Percentiles rank a stretch among this genome's conserved stretches.
These are phyloP conservation scores for Xerocomus brunneocitrinus DNA, from an alignment of 768 basidiomycete genomes.

Conservation along the genomic window DNA sequence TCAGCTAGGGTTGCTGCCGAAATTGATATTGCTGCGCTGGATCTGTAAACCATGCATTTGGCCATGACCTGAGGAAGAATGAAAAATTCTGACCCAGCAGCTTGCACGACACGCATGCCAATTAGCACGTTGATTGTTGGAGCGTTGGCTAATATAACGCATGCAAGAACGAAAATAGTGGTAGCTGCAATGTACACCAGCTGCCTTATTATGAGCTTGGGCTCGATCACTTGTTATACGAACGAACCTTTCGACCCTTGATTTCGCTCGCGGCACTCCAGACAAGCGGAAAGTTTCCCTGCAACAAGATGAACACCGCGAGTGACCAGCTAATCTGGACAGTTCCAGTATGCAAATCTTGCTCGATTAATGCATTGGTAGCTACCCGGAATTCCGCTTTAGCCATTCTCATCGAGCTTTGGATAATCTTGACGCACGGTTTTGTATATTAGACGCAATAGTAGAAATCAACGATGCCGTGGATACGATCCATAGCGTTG, in stretches of 20 bases:
- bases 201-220: constrained; percentile 26
- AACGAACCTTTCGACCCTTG: constrained; percentile 62
- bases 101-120: constrained; percentile 66
- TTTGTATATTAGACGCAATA: constrained; percentile 29
- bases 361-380: constrained; percentile 56
- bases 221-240: neutral
- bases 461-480: constrained; percentile 20
- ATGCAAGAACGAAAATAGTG: constrained; percentile 49
- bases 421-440: constrained; percentile 16
- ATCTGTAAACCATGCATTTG: constrained; percentile 33
- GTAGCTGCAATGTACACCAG: constrained; percentile 52
- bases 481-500: constrained; percentile 27
- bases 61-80: neutral
- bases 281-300: constrained; percentile 61
- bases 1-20: constrained; percentile 78
- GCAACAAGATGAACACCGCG: constrained; percentile 68
- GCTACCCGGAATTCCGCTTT: constrained; percentile 36
- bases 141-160: constrained; percentile 53
- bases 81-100: constrained; percentile 45
- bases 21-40: constrained; percentile 62
- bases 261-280: constrained; percentile 74
- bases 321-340: constrained; percentile 63
- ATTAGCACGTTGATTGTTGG: constrained; percentile 53
- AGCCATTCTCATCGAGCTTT: neutral
- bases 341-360: constrained; percentile 54